Base-by-base conservation (phyloP, 768 basidiomycete genomes). In the Tremella mesenterica region DNA sequence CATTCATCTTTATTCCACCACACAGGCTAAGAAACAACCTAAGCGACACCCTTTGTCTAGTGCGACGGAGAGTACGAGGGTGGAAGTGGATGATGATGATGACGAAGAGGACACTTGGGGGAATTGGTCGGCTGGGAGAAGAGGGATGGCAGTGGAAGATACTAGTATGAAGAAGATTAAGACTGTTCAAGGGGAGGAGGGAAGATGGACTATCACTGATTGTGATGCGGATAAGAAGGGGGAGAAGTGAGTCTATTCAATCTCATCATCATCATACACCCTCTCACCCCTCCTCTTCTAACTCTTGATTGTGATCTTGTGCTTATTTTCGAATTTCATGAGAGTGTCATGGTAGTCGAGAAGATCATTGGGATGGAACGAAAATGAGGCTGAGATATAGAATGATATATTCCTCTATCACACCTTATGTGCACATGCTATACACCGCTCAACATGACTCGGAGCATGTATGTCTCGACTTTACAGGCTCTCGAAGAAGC, bases 201-300 rank as follows among this genome's bases (percentile, higher is more conserved):
- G 87, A 0, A 77, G 81, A 30, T 97, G 91, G 92, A 95, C 92
- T 0, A 87, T 97, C 52, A 96, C 91, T 6, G 95, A 96, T 74
- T 86, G 86, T 20, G 88, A 95, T 73, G 76, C 91, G 18, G 90
- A 88, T 56, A 83, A 84, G 59, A 84, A 91, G 75, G 83, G 85
- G 83, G 83, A 62, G 20, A 65, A 63, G 75, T 58, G 29, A 14
- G 51, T 59, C 50, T 14, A 5, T 21, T 23, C 25, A 10, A 23
- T 21, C 36, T 21, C 43, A 25, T n/a, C 6, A n/a, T 25, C 41
- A 28, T 34, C 27, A 14, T 27, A 48, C 30, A 52, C n/a, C n/a
- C n/a, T n/a, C n/a, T n/a, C n/a, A n/a, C n/a, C n/a, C n/a, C n/a
- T n/a, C n/a, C n/a, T n/a, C n/a, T n/a, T n/a, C n/a, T n/a, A n/a